These are phyloP conservation scores for Penicillium salamii DNA, from an alignment of 495 filamentous ascomycete genomes.

Conservation along the genomic window DNA sequence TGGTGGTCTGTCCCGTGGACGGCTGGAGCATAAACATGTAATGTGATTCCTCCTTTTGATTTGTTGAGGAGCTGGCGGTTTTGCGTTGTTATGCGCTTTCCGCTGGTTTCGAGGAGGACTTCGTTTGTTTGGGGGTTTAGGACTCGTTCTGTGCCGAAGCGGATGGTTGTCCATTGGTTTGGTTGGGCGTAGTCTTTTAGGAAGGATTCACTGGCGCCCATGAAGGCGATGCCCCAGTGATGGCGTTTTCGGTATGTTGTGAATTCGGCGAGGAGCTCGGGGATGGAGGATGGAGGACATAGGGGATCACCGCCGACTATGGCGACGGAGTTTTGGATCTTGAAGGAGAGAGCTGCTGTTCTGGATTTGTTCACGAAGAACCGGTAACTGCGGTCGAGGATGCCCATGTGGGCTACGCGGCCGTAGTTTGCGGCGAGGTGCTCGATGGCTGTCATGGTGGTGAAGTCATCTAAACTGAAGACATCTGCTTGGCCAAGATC, in stretches of 20 bases:
- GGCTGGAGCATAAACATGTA: slow-evolving; percentile 35
- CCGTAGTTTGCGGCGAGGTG: slow-evolving; percentile 31
- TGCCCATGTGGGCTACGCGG: slow-evolving; percentile 43
- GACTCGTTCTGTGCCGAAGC: slow-evolving; percentile 40
- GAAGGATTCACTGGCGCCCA: slow-evolving; percentile 36
- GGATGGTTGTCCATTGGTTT: slow-evolving; percentile 35
- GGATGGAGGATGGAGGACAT: slow-evolving; percentile 21
- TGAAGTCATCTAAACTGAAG: slow-evolving; percentile 29
- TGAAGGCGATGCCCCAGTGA: slow-evolving; percentile 33
- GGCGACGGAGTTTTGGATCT: slow-evolving; percentile 33
- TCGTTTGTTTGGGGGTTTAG: slow-evolving; percentile 42
- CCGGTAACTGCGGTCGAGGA: slow-evolving; percentile 41
- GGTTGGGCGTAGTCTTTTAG: slow-evolving; percentile 20
- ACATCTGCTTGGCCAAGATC: slow-evolving; percentile 9
- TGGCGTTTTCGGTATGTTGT: slow-evolving; percentile 25
- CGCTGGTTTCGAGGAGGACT: slow-evolving; percentile 32
- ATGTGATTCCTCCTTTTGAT: slow-evolving; percentile 29
- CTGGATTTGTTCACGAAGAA: slow-evolving; percentile 37
- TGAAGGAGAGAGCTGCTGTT: slow-evolving; percentile 40
- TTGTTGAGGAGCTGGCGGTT: slow-evolving; percentile 36
- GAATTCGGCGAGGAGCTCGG: slow-evolving; percentile 35
- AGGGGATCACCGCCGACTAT: slow-evolving; percentile 43
- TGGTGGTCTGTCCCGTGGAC: slow-evolving; percentile 21
- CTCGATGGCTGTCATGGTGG: slow-evolving; percentile 28
- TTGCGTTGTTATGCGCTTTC: slow-evolving; percentile 37